Base-by-base conservation (phyloP, 345 rosid genomes). In the Acer negundo region DNA sequence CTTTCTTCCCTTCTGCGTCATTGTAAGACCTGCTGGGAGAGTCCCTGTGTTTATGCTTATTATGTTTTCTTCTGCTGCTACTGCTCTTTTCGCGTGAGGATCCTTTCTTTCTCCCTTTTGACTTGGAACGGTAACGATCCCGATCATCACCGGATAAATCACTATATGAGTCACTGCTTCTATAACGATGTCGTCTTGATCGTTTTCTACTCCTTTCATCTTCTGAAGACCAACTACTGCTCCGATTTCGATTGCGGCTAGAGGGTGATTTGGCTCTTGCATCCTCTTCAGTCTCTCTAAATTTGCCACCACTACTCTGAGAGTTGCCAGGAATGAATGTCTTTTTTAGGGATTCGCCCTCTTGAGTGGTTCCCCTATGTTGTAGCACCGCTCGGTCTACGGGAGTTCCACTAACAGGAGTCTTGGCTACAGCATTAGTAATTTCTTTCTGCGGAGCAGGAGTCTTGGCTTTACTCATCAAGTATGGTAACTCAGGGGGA, bases 41-140 rank as follows among this genome's bases (percentile, higher is more conserved):
- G 51, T 85, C 89, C 78, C 86, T 86, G 78, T 35, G 82, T 62
- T 79, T 77, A 78, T 82, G 88, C 70, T 79, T 84, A 47, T 44
- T 81, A 79, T 80, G 94, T 75, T 87, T 90, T 24, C 87, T 92
- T 83, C 87, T 83, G 22, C 89, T 86, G 74, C 90, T 83, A 17
- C 89, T 85, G 6, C 84, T 91, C 87, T 90, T 92, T 59, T 89
- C 92, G 72, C 67, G 75, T 24, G 92, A 86, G 40, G 91, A 90
- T 69, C 73, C 82, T 78, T 83, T 86, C 85, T 78, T 80, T 73
- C 86, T 88, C 66, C 86, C 81, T 78, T 87, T 89, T 3, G 97
- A 91, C 72, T 86, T 89, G 31, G 95, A 92, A 75, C 72, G 62
- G 44, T 76, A 24, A 46, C 84, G 87, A 58, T 82, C 89, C 46